These are phyloP conservation scores for Candida silvicultrix DNA, from an alignment of 805 yeast species.

Conservation along the genomic window DNA sequence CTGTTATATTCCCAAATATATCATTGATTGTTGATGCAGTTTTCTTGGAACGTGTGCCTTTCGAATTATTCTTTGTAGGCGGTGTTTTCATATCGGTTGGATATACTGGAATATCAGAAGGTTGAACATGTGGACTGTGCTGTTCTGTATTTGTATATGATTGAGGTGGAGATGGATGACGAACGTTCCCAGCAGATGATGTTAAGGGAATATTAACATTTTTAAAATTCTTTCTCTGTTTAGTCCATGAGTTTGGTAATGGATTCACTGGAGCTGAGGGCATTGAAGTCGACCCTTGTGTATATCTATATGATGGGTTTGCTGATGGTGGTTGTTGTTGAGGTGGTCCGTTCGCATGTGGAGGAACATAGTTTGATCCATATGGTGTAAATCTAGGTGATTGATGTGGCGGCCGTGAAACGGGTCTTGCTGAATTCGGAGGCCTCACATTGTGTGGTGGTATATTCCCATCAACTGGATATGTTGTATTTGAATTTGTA, in stretches of 20 bases:
- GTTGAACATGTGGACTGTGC: not conserved
- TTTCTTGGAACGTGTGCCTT: not conserved
- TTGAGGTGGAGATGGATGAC: not conserved
- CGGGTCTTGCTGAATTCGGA: not conserved
- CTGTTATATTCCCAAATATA: not conserved
- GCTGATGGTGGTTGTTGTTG: not conserved
- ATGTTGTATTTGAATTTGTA: not conserved
- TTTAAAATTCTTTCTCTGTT: slow-evolving; percentile 1
- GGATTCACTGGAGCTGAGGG: not conserved
- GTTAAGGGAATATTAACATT: not conserved
- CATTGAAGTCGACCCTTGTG: not conserved
- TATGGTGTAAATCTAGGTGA: not conserved
- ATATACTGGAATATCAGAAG: not conserved
- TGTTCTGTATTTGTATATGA: not conserved
- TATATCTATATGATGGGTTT: not conserved
- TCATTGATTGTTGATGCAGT: not conserved
- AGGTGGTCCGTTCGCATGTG: not conserved
- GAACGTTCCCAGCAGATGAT: not conserved
- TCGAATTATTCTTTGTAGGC: not conserved
- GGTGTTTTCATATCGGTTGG: not conserved
- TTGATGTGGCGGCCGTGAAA: not conserved
- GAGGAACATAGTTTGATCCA: no score
- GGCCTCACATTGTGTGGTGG: not conserved
- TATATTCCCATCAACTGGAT: not conserved
- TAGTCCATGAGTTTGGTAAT: slow-evolving; percentile 7